A percentile compares a stretch with the other conserved stretches of the same genome.
Evolutionary conservation across 306 rosid genomes (phyloP).

Genomic region (Heteromeles arbutifolia): DNA sequence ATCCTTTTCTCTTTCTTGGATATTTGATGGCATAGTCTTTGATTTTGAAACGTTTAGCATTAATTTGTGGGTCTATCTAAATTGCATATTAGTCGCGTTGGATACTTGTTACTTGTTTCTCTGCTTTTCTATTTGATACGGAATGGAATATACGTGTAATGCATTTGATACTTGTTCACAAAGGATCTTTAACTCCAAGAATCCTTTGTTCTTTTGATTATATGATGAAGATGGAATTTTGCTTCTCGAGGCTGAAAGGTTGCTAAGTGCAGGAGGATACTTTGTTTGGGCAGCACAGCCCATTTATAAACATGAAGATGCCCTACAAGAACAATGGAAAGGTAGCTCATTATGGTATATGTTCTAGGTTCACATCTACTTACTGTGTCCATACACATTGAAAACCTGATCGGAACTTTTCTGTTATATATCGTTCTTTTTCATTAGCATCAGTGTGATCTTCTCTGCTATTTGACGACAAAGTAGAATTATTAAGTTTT

Average conservation of each 20-base stretch:
- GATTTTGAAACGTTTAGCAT: not conserved
- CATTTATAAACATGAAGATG: conserved; percentile 65
- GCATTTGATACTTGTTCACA: conserved; percentile 10
- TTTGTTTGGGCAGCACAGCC: conserved; percentile 96
- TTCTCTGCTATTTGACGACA: conserved; percentile 5
- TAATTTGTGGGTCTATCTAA: not conserved
- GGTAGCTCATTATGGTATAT: conserved; percentile 36
- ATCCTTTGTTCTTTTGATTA: conserved; percentile 21
- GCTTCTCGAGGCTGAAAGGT: conserved; percentile 84
- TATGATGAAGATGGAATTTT: conserved; percentile 67
- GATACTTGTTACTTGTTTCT: not conserved
- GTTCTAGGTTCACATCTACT: not conserved
- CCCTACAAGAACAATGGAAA: conserved; percentile 76
- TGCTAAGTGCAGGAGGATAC: conserved; percentile 82
- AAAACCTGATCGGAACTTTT: not conserved
- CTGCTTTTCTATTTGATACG: not conserved
- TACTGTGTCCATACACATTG: conserved; percentile 3
- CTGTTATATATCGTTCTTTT: not conserved
- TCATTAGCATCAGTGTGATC: not conserved
- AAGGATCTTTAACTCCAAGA: conserved; percentile 19
- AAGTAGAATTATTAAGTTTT: not conserved
- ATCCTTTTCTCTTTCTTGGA: conserved; percentile 1
- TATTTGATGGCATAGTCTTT: not conserved
- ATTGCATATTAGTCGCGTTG: not conserved
- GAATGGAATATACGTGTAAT: not conserved